Conservation (phyloP, 2,329 filamentous ascomycete species). For the Ophiostoma piceae region DNA sequence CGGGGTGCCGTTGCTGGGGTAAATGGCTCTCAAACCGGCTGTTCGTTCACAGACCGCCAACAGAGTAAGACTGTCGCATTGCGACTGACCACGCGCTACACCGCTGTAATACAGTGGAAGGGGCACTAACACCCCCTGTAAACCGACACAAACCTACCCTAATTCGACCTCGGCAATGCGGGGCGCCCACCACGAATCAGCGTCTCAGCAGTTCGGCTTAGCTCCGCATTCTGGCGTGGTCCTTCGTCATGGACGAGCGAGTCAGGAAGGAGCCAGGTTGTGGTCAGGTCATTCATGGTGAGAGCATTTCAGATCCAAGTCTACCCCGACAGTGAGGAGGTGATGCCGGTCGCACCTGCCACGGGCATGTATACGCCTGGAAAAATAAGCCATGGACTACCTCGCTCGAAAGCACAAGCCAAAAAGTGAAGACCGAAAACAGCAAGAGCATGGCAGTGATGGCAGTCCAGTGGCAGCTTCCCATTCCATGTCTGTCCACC, state of each 20-base stretch:
- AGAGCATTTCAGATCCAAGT: neutral
- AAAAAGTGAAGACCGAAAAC: neutral
- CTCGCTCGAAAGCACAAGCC: neutral
- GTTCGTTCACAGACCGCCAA: neutral
- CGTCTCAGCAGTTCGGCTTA: constrained; percentile 38
- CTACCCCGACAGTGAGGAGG: neutral
- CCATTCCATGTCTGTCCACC: neutral
- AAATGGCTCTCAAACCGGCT: neutral
- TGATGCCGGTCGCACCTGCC: neutral
- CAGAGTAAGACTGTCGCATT: neutral
- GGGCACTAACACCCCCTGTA: neutral
- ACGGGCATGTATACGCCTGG: neutral
- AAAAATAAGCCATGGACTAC: neutral
- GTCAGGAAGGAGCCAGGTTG: neutral
- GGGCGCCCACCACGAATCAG: constrained; percentile 37
- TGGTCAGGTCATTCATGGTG: neutral
- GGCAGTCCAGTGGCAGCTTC: neutral
- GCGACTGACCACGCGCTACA: neutral
- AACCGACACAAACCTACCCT: neutral
- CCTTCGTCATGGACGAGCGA: constrained; percentile 7
- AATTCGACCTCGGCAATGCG: constrained; percentile 37
- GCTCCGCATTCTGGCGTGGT: constrained; percentile 20
- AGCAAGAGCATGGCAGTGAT: neutral
- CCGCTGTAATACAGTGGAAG: neutral
- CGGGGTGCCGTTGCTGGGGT: neutral